Evolutionary conservation across 805 yeast genomes (phyloP).

Genomic region (Ogataea degrootiae): DNA sequence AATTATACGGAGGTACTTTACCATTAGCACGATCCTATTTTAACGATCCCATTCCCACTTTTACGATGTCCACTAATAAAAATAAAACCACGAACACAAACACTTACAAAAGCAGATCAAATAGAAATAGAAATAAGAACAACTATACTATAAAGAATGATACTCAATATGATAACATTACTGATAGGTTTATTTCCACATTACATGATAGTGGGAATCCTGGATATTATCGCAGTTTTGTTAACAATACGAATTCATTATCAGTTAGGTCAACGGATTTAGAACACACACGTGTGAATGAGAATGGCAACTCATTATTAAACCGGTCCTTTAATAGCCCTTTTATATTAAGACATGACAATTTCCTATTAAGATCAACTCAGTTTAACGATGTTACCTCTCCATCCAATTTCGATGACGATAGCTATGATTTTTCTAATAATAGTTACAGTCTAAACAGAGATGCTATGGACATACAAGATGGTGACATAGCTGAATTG

Average conservation of each 20-base stretch:
- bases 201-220: conserved; percentile 18
- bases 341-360: conserved; percentile 18
- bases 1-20: no score
- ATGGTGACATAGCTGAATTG: conserved; percentile 1
- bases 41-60: no score
- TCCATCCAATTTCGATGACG: neutral
- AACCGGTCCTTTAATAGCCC: conserved; percentile 8
- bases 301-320: conserved; percentile 7
- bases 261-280: neutral
- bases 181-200: conserved; percentile 25
- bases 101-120: neutral
- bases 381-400: neutral
- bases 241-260: conserved; percentile 2
- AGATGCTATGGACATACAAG: neutral
- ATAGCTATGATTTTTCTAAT: neutral
- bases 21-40: no score
- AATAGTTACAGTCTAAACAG: neutral
- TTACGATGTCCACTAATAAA: neutral
- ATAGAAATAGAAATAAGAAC: conserved; percentile 1
- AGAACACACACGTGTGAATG: conserved; percentile 2
- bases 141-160: conserved; percentile 19
- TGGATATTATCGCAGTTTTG: conserved; percentile 18
- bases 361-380: conserved; percentile 15
- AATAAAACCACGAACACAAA: neutral
- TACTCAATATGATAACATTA: conserved; percentile 18